Base-by-base conservation (phyloP, 108 stramenopile species). In the Cyclotella cryptica region DNA sequence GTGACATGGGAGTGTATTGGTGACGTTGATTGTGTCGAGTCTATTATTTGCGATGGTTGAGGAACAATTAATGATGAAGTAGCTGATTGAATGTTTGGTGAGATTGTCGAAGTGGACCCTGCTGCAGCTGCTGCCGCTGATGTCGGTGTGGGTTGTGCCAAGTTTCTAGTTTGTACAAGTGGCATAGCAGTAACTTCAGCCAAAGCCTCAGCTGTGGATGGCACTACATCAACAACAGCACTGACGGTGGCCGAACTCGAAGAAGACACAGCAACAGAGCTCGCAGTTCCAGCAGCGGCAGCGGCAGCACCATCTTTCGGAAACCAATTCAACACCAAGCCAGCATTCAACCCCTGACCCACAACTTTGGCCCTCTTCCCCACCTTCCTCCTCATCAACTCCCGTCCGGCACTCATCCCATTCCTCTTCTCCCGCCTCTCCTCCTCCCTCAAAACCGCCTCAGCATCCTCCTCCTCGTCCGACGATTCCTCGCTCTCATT, bases 331-430 rank as follows among this genome's bases (percentile, higher is more conserved):
- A 95, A 78, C 14, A 93, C 90, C 73, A 96, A 75, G 10, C 92
- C 95, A 57, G 88, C 89, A 76, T 93, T 93, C 71, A 81, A 77
- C 9, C 92, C 92, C 51, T 85, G 86, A 39, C 92, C 95, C 66
- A 87, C 53, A 19, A 72, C 59, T 28, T 27, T 78, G 26, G 67
- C 88, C 60, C 68, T 67, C 53, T 73, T 66, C 30, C 60, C 73
- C 46, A 35, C 41, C 75, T 82, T 86, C 57, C 75, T 79, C 41
- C 79, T 77, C 67, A 79, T 66, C 29, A 86, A 30, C 40, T 83
- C 73, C 66, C 80, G 66, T 18, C 88, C 85, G n/a, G 84, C 89
- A 71, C 62, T 75, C 69, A 63, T 76, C 72, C 46, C 71, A 86
- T 27, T 69, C 64, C 42, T 59, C 49, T 29, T 66, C 22, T 21